Evolutionary conservation across 2,329 filamentous ascomycete genomes (phyloP), one percentile per base, ranked within the genome.

Genomic region (Trichoderma citrinoviride): DNA sequence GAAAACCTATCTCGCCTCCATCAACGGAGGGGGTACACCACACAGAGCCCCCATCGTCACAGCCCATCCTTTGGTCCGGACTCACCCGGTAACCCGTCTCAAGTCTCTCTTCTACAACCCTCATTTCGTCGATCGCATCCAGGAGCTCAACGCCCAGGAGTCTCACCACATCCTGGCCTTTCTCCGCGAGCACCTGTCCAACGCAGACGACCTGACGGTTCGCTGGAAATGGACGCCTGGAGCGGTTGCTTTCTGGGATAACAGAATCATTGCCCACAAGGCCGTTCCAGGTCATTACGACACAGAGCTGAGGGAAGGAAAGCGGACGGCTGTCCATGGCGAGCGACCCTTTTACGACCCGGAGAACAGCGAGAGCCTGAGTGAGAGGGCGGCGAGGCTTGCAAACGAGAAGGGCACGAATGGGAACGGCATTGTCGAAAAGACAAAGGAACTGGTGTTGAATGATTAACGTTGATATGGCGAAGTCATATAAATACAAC

Each of bases 141-240:
- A 66, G 17, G 64, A 63, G 44, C 60, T 66, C 37, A 66, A 66
- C 37, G 64, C 21, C 43, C 41, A 64, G 37, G 64, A 66, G 29
- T 66, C 64, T 19, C 60, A 66, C 8, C 44, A 66, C 47, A 56
- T 66, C n/a, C 60, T 66, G 27, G 64, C 64, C 19, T 64, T 66
- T 12, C 64, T 66, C 14, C 64, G 64, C 14, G 64, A 66, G 44
- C 64, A 66, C 37, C 64, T 66, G 33, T 49, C 62, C 50, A 64
- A 50, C 40, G 58, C 64, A 25, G 64, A 64, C 23, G 64, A 66
- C 19, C n/a, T 66, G 19, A 66, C 64, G 7, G 60, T 25, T 3
- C 60, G 64, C 52, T 66, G 64, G 64, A 66, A 66, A n/a, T 66
- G 64, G 64, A 66, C 64, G 1, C 60, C 64, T 5, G 60, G 64